Percentiles rank a stretch among this genome's conserved stretches.
These are phyloP conservation scores for Shiraia sp. DNA, from an alignment of 2,329 filamentous ascomycete genomes.

Conservation along the genomic window DNA sequence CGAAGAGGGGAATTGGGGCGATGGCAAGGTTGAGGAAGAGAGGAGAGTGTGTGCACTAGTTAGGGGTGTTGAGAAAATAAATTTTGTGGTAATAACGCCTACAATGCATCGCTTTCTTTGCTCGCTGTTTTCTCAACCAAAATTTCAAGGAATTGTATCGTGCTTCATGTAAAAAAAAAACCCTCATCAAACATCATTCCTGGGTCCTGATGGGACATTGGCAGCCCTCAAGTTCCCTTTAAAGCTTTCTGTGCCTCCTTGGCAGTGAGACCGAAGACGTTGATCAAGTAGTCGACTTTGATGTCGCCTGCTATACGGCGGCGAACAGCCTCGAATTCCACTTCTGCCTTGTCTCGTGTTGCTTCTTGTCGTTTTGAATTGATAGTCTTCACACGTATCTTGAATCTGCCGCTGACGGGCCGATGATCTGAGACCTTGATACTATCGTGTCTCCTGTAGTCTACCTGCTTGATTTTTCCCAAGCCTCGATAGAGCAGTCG, in stretches of 20 bases:
- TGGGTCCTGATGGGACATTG: too few species aligned
- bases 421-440: constrained; percentile 89
- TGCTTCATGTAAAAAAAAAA: too few species aligned
- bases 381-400: constrained; percentile 82
- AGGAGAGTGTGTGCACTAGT: too few species aligned
- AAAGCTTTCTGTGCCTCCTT: constrained; percentile 57
- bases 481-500: constrained; percentile 82
- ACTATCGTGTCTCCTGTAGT: constrained; percentile 82
- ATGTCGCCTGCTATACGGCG: constrained; percentile 70
- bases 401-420: constrained; percentile 85
- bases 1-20: too few species aligned
- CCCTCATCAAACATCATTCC: background rate
- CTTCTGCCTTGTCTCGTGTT: constrained; percentile 73
- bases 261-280: constrained; percentile 61
- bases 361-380: constrained; percentile 66
- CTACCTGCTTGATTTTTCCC: constrained; percentile 81
- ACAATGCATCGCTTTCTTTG: constrained; percentile 12
- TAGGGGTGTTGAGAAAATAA: too few species aligned
- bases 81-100: too few species aligned
- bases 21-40: too few species aligned
- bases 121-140: constrained; percentile 1
- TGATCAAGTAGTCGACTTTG: constrained; percentile 72
- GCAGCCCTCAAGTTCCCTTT: constrained; percentile 22
- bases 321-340: constrained; percentile 74
- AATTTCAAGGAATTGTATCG: background rate